Evolutionary conservation across 2,329 filamentous ascomycete genomes (phyloP).

Genomic region (Cladosporium phlei): DNA sequence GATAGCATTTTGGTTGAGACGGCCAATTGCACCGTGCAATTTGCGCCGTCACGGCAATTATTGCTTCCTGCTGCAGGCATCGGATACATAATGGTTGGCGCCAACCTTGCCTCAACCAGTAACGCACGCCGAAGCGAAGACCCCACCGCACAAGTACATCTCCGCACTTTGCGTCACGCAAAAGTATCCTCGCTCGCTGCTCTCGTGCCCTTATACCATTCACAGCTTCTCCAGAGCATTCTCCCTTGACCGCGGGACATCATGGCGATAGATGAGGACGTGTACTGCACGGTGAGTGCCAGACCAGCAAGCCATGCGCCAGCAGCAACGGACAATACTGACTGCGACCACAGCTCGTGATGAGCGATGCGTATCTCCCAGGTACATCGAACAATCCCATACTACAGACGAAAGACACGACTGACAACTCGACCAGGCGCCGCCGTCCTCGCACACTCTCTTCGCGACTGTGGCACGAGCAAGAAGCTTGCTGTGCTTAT

Average conservation of each 20-base stretch:
- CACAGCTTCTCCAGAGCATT: not conserved
- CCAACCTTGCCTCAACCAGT: not conserved
- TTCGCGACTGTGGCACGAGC: conserved; percentile 81
- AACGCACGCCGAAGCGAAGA: not conserved
- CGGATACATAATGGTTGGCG: not conserved
- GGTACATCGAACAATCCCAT: conserved; percentile 49
- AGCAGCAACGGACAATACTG: not conserved
- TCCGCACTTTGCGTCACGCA: not conserved
- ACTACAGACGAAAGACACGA: conserved; percentile 19
- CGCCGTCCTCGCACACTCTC: conserved; percentile 86
- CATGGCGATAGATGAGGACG: conserved; percentile 46
- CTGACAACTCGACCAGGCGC: conserved; percentile 60
- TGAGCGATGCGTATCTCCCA: conserved; percentile 89
- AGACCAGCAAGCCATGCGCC: too few species aligned
- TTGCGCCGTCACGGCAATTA: too few species aligned
- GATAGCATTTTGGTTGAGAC: conserved; percentile 6
- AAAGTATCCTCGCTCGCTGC: not conserved
- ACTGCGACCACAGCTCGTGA: conserved; percentile 62
- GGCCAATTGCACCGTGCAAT: conserved; percentile 4
- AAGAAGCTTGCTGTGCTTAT: conserved; percentile 83
- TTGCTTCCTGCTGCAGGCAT: conserved; percentile 9
- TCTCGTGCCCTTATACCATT: not conserved
- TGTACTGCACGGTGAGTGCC: conserved; percentile 60
- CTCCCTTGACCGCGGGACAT: not conserved
- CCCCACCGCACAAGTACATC: not conserved